Base-by-base conservation (phyloP, 73 alveolate species). In the Paramecium primaurelia region DNA sequence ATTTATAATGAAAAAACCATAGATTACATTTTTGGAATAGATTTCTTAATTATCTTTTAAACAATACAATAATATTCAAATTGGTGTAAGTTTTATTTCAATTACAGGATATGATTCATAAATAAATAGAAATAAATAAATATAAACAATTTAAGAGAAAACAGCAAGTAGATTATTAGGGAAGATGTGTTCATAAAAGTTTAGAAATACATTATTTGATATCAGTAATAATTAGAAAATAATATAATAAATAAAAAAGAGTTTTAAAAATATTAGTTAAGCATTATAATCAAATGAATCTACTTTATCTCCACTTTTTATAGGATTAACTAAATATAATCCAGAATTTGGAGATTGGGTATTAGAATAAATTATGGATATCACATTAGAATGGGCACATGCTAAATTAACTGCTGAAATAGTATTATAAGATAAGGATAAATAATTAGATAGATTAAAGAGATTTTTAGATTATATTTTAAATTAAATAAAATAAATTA, bases 341-440 rank as follows among this genome's bases (percentile, higher is more conserved):
- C 75, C 86, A 30, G 90, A 89, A 51, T 71, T 89, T 77, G 94
- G 94, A 28, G 94, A 89, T 71, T 89, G 94, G 94, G 68, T 89
- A 36, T 54, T 89, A 9, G 58, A 59, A 18, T 51, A 69, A 11
- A 58, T 89, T 22, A 34, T 89, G 28, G 94, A 89, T 47, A 58
- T 89, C 8, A 71, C 51, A 4, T 71, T 58, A 30, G 94, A 47
- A 71, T 59, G 83, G 49, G 86, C 94, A 71, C 94, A 89, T 71
- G 94, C 94, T 12, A 89, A 89, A 83, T 32, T 89, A 25, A 49
- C 77, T 18, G 88, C 92, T 9, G 94, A 89, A 47, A 89, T 89
- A 26, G 92, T 40, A 7, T 14, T 34, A 0, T 34, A 77, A 32
- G 71, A 71, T 18, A 77, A 59, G 12, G 38, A 84, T 71, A 71